Percentiles rank a stretch among this genome's conserved stretches.
Evolutionary conservation across 345 rosid species (phyloP).

Genomic region (Trapa bicornis): DNA sequence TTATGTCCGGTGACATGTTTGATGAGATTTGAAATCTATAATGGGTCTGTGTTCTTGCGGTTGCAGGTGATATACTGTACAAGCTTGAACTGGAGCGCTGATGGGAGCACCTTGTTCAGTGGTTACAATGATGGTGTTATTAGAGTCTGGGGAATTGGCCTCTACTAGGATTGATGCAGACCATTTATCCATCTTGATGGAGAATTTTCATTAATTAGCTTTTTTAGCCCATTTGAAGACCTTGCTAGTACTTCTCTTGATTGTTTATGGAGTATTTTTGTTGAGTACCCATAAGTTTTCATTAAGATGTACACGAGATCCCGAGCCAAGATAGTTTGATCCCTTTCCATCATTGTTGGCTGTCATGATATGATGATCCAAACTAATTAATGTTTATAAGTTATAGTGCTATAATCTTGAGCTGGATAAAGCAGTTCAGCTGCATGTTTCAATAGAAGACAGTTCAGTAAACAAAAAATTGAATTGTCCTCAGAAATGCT

Average conservation of each 20-base stretch:
- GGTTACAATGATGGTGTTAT: constrained; percentile 45
- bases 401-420: too few relatives aligned
- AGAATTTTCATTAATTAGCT: background rate
- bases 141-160: constrained; percentile 42
- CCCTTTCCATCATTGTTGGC: background rate
- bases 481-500: too few relatives aligned
- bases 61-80: constrained; percentile 40
- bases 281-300: background rate
- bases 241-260: background rate
- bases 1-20: constrained; percentile 8
- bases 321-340: background rate
- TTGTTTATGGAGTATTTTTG: background rate
- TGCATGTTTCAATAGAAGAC: too few relatives aligned
- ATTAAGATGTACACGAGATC: background rate
- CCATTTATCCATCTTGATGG: background rate
- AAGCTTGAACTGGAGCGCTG: constrained; percentile 39
- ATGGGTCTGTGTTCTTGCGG: background rate
- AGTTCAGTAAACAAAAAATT: too few relatives aligned
- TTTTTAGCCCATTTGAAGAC: background rate
- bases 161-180: constrained; percentile 6
- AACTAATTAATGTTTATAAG: too few relatives aligned
- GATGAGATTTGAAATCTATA: background rate
- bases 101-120: constrained; percentile 45
- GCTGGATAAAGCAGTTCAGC: too few relatives aligned
- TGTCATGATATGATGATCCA: too few relatives aligned